Evolutionary conservation across 306 rosid species (phyloP).

Genomic region (Glycyrrhiza uralensis): DNA sequence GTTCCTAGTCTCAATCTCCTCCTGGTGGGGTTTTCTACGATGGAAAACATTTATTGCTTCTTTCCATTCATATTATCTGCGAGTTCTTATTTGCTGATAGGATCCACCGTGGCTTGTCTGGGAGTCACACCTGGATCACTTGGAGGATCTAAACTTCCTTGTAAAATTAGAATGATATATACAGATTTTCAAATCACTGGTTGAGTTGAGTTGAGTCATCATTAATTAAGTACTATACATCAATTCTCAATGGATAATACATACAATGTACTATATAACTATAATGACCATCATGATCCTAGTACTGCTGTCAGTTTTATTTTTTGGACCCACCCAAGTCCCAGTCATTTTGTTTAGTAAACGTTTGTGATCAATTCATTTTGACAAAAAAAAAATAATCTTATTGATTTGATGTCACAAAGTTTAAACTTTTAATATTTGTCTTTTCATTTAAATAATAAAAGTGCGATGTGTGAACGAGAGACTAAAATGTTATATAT

Average conservation of each 20-base stretch:
- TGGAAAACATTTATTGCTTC: conserved; percentile 26
- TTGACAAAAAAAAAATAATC: neutral
- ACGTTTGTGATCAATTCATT: no score
- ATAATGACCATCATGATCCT: conserved; percentile 4
- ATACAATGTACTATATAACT: conserved; percentile 31
- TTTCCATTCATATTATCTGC: conserved; percentile 29
- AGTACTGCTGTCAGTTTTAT: neutral
- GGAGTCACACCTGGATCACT: conserved; percentile 24
- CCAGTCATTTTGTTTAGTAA: neutral
- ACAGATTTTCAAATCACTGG: conserved; percentile 20
- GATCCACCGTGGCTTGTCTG: conserved; percentile 24
- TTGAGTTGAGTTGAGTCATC: conserved; percentile 14
- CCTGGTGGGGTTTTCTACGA: conserved; percentile 23
- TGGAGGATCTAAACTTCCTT: conserved; percentile 27
- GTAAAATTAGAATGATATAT: conserved; percentile 32
- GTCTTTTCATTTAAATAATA: neutral
- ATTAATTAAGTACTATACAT: conserved; percentile 17
- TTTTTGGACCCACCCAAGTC: conserved; percentile 9
- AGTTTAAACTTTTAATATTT: neutral
- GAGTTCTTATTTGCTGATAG: conserved; percentile 29
- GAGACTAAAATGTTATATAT: no score
- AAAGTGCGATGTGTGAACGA: neutral
- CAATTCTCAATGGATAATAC: conserved; percentile 30
- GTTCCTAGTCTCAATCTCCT: conserved; percentile 16
- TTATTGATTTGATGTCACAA: neutral